phyloP scores from a whole-genome alignment of 2,329 filamentous ascomycete species.

The Exophiala mesophila region DNA sequence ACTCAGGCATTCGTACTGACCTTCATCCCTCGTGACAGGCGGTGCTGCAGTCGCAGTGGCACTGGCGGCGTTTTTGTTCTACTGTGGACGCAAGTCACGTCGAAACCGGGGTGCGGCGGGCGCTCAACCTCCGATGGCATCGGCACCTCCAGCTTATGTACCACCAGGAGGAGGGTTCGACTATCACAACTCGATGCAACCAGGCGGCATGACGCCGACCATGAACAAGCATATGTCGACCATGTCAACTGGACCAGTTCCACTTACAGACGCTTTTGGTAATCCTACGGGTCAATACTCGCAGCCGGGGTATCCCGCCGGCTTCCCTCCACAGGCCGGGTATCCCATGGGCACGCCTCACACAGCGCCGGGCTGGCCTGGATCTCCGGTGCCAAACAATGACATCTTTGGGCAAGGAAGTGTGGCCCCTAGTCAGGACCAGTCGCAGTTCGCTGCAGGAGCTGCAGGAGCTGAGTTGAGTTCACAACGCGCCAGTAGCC shows the following conservation, averaged over 20 bases:
- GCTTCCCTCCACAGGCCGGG: constrained; percentile 2
- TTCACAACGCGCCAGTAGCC: constrained; percentile 11
- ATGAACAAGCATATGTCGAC: constrained; percentile 11
- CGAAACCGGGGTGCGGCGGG: neutral
- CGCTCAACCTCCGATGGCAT: constrained; percentile 2
- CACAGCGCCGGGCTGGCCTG: constrained; percentile 1
- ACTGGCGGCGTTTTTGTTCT: constrained; percentile 8
- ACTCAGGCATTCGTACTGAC: neutral
- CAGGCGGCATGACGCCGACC: constrained; percentile 5
- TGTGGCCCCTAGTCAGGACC: neutral
- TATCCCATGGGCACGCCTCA: neutral
- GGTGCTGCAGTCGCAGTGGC: constrained; percentile 10
- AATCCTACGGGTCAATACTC: constrained; percentile 5
- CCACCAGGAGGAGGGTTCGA: constrained; percentile 5
- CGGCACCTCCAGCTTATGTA: constrained; percentile 9
- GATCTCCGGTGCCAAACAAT: neutral
- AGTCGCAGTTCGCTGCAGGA: neutral
- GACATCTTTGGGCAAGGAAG: constrained; percentile 10
- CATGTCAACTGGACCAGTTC: constrained; percentile 2
- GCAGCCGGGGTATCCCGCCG: neutral
- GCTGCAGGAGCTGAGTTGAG: neutral
- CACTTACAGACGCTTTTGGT: constrained; percentile 14
- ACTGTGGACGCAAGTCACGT: constrained; percentile 13
- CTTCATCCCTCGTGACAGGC: neutral
- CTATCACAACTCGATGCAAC: constrained; percentile 5